Percentiles rank a stretch among this genome's conserved stretches.
Conservation (phyloP, 345 rosid genomes). For the Acer campestre region DNA sequence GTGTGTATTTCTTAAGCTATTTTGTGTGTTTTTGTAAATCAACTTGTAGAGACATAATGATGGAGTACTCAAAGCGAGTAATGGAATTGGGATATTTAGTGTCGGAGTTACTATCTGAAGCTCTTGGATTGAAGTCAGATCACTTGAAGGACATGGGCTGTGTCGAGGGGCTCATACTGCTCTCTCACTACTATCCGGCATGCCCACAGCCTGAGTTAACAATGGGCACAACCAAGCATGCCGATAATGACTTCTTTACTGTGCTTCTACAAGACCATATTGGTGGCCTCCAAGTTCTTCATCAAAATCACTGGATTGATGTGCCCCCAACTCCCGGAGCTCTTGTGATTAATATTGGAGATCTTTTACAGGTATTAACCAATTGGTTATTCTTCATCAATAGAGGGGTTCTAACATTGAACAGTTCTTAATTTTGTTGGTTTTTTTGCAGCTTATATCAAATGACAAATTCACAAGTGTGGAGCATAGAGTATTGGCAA, state of each 20-base stretch:
- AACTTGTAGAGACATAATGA: slow-evolving; percentile 38
- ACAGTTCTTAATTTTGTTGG: no score
- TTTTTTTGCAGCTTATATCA: slow-evolving; percentile 37
- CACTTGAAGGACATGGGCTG: slow-evolving; percentile 48
- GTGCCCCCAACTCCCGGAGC: slow-evolving; percentile 52
- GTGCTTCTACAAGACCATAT: slow-evolving; percentile 62
- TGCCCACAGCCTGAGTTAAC: slow-evolving; percentile 64
- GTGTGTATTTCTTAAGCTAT: no score
- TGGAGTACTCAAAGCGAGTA: slow-evolving; percentile 46
- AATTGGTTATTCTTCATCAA: no score
- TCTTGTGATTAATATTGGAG: slow-evolving; percentile 55
- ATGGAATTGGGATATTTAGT: slow-evolving; percentile 33
- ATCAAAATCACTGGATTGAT: slow-evolving; percentile 45
- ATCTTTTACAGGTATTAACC: slow-evolving; percentile 41
- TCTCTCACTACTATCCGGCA: slow-evolving; percentile 56
- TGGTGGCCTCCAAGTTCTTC: slow-evolving; percentile 59
- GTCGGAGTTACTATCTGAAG: slow-evolving; percentile 54
- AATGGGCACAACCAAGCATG: slow-evolving; percentile 47
- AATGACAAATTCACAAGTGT: slow-evolving; percentile 37
- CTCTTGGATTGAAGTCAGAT: slow-evolving; percentile 43
- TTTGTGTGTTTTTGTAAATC: no score
- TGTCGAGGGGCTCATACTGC: slow-evolving; percentile 30
- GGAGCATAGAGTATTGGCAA: slow-evolving; percentile 40
- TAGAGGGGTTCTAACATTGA: no score
- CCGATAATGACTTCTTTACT: slow-evolving; percentile 51